Evolutionary conservation across 768 basidiomycete genomes (phyloP), one percentile per base, ranked within the genome.

Genomic region (Boletus pseudopeckii): DNA sequence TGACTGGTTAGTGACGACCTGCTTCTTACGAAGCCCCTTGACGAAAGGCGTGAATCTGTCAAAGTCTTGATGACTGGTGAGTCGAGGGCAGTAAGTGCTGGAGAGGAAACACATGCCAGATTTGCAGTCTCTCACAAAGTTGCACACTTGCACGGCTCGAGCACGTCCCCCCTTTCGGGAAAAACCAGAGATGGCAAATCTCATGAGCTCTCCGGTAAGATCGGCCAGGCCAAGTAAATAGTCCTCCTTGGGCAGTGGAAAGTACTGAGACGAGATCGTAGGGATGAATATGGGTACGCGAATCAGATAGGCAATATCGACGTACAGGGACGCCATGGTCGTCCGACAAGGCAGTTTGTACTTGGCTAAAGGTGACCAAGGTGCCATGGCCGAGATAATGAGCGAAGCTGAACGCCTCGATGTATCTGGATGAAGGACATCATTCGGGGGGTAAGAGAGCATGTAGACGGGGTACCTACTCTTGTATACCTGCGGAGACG

Each of bases 181-280:
- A 39, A 93, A 82, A 43, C 88, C 82, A 43, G 92, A 90, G 55
- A 98, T 96, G 11, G 92, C 93, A 58, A 87, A 88, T 33, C 96
- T 82, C 97, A 98, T 98, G 24, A 98, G 81, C 72, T 99, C 97
- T 41, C 97, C 97, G 0, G 93, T 97, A 20, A 99, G 78, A 71
- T 99, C 97, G 7, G 92, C 90, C 28, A 98, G 72, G 6, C 97
- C 97, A 3, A 98, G 81, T 14, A 98, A 75, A 65, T 97, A 98
- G 66, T 98, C 95, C 38, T 88, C 84, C 33, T 83, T 66, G 9
- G 91, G 79, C 32, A 95, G 66, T 4, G 84, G 81, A 61, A 94
- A 88, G 58, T 81, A 88, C 94, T 96, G 67, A 42, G 37, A 32
- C 41, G 43, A 52, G 52, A n/a, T 14, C 5, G 1, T 33, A 32